phyloP scores from a whole-genome alignment of 192 early-diverging fungal species.

The Gaertneriomyces sp. region DNA sequence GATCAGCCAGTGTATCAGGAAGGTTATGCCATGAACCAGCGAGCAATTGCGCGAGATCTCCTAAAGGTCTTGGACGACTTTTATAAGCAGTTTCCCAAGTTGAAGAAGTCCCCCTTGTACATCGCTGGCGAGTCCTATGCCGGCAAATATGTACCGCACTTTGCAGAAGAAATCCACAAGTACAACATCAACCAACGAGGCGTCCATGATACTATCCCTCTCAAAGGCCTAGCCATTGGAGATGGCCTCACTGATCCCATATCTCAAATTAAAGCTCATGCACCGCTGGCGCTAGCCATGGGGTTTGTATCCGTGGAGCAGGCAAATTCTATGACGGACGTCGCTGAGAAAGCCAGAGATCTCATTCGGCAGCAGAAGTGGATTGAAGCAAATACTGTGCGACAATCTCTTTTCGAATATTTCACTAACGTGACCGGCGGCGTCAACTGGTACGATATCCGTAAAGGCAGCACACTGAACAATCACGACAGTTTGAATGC shows the following conservation, averaged over 20 bases:
- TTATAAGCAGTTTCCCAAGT: conserved; percentile 64
- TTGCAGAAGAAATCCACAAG: conserved; percentile 60
- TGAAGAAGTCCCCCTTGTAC: conserved; percentile 55
- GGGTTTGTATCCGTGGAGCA: conserved; percentile 51
- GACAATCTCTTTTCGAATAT: conserved; percentile 59
- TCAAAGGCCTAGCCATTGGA: conserved; percentile 60
- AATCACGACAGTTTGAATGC: conserved; percentile 58
- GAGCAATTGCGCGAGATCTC: conserved; percentile 66
- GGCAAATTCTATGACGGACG: conserved; percentile 31
- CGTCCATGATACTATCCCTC: conserved; percentile 34
- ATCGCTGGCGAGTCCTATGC: conserved; percentile 64
- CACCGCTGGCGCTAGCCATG: conserved; percentile 52
- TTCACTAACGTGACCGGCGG: conserved; percentile 65
- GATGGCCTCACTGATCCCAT: conserved; percentile 65
- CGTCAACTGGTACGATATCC: conserved; percentile 76
- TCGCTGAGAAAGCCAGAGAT: conserved; percentile 39
- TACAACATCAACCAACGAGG: conserved; percentile 42
- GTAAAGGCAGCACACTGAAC: conserved; percentile 59
- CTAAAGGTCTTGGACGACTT: conserved; percentile 68
- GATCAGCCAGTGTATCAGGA: conserved; percentile 19
- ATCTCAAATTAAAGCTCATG: conserved; percentile 54
- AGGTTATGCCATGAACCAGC: conserved; percentile 71
- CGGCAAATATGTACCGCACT: conserved; percentile 70
- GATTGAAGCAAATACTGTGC: conserved; percentile 41
- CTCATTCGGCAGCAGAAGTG: conserved; percentile 49